Evolutionary conservation across 495 filamentous ascomycete species (phyloP).

Genomic region (Tetracladium marchalianum): DNA sequence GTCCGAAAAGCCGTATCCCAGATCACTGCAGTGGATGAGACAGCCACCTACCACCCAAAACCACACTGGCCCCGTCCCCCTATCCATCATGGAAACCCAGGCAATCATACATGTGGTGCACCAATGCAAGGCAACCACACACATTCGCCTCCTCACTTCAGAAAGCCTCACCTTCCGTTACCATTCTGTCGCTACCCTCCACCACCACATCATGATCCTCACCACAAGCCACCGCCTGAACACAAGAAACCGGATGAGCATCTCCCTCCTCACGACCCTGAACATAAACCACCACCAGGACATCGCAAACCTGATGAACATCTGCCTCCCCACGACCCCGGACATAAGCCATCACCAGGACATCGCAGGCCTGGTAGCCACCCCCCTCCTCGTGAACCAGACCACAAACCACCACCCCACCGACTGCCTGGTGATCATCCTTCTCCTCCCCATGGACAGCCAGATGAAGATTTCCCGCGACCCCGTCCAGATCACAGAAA

Average conservation of each 20-base stretch:
- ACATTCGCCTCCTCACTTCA: conserved; percentile 3
- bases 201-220: conserved; percentile 6
- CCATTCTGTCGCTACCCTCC: conserved; percentile 15
- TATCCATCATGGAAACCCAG: not conserved
- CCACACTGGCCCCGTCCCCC: conserved; percentile 4
- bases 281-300: not conserved
- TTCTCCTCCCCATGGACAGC: not conserved
- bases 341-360: not conserved
- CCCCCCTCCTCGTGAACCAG: conserved; percentile 2
- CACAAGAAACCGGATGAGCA: not conserved
- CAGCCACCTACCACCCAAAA: not conserved
- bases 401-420: not conserved
- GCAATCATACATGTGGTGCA: conserved; percentile 8
- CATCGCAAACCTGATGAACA: too few species aligned
- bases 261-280: not conserved
- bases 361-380: not conserved
- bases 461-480: not conserved
- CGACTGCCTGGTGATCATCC: not conserved
- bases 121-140: conserved; percentile 1
- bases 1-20: conserved; percentile 8
- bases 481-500: conserved; percentile 5
- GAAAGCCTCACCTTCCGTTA: conserved; percentile 7
- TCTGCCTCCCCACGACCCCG: not conserved
- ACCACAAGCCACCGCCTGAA: not conserved
- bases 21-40: conserved; percentile 3